Percentiles rank a stretch among this genome's conserved stretches.
These are phyloP conservation scores for Achaetomium macrosporum DNA, from an alignment of 2,329 filamentous ascomycete species.

Conservation along the genomic window DNA sequence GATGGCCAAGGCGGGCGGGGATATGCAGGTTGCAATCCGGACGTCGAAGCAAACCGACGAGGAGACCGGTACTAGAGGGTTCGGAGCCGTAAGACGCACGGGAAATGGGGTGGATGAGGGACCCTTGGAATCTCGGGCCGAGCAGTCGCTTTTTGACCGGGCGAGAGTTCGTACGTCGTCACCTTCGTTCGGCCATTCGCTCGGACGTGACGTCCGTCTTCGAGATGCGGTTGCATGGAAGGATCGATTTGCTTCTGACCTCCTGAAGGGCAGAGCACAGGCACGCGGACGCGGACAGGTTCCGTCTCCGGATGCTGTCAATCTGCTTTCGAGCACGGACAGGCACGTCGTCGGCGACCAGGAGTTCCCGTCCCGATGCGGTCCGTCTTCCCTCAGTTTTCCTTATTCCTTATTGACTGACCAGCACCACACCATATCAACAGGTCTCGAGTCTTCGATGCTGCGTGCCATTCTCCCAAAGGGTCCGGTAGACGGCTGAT, in stretches of 20 bases:
- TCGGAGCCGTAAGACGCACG: neutral
- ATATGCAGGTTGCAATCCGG: neutral
- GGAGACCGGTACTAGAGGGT: no score
- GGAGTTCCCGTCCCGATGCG: neutral
- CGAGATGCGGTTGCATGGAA: neutral
- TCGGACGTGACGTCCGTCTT: neutral
- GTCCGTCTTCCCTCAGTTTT: neutral
- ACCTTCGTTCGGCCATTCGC: neutral
- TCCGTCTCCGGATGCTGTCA: neutral
- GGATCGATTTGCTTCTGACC: slow-evolving; percentile 11
- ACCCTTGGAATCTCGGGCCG: slow-evolving; percentile 9
- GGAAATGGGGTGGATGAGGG: neutral
- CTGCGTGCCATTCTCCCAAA: neutral
- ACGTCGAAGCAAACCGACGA: neutral
- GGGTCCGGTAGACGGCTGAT: neutral
- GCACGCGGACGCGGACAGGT: neutral
- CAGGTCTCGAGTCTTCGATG: neutral
- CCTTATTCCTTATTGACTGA: neutral
- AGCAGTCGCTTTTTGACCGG: neutral
- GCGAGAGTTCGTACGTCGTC: neutral
- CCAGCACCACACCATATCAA: neutral
- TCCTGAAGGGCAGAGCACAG: neutral
- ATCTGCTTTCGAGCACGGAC: neutral
- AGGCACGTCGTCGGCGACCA: neutral
- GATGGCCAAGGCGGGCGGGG: neutral